Evolutionary conservation across 2,329 filamentous ascomycete species (phyloP), one percentile per base, ranked within the genome.

Genomic region (Madurella mycetomatis): DNA sequence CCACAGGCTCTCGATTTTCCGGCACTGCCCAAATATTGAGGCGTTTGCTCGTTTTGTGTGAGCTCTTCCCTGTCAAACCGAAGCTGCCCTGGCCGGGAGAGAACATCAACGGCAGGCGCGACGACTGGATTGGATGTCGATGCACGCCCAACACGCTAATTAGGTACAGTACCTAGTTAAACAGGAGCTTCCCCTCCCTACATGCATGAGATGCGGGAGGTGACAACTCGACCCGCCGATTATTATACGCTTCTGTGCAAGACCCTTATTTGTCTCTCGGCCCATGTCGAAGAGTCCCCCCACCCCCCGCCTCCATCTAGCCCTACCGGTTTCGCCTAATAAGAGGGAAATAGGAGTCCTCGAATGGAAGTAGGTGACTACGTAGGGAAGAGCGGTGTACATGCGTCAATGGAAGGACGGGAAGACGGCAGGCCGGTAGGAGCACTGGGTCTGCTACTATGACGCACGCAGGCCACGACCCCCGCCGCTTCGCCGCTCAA

Each of bases 381-480:
- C n/a, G n/a, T n/a, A 30, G 32, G 31, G 17, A 53, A 32, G 47
- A 47, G 55, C 55, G 55, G 55, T 57, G 50, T 47, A 56, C 49
- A 16, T 18, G 34, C 16, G 40, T 9, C 34, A 15, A 34, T n/a
- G 19, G 32, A 17, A 50, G 40, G 30, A 42, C 25, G 40, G 40
- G 18, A 47, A 12, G 18, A 13, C 34, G 34, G 51, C 34, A 45
- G 47, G 25, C 41, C 17, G 45, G 34, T 34, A 48, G 25, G 15
- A 41, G 17, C 15, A 8, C 19, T n/a, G 19, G 37, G 42, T 44
- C 44, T 51, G 40, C 34, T 47, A 49, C 51, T 55, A 46, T 53
- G 49, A 55, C 52, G 52, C 55, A 53, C n/a, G n/a, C n/a, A n/a
- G n/a, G 50, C 54, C 54, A 48, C 43, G 49, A 18, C 41, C 49